phyloP scores from a whole-genome alignment of 163 green algal species.

The Volvox carteri region DNA sequence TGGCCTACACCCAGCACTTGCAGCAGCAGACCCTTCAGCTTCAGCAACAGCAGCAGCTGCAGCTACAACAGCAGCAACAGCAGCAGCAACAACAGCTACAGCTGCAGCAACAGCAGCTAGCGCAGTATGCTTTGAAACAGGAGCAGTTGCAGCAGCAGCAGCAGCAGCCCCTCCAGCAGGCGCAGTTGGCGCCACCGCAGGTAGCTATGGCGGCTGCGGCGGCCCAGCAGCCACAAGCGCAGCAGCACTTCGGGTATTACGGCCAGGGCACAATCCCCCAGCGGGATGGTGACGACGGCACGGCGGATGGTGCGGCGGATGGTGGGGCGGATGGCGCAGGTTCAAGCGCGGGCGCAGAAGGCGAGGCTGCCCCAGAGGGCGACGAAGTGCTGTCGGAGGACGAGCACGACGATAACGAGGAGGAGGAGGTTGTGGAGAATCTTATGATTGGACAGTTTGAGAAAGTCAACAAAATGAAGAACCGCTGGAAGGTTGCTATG shows the following conservation, averaged over 20 bases:
- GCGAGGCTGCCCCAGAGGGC: conserved; percentile 48
- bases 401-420: conserved; percentile 59
- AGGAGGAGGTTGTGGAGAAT: conserved; percentile 65
- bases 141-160: conserved; percentile 20
- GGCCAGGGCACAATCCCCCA: conserved; percentile 39
- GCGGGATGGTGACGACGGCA: conserved; percentile 32
- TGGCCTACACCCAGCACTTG: conserved; percentile 14
- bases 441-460: conserved; percentile 69
- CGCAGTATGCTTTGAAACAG: conserved; percentile 34
- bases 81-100: conserved; percentile 41
- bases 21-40: conserved; percentile 35
- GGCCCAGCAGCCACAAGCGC: conserved; percentile 17
- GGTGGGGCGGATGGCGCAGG: conserved; percentile 9
- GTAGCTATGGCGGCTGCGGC: not conserved
- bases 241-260: conserved; percentile 39
- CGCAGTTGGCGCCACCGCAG: not conserved
- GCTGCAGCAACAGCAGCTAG: conserved; percentile 33
- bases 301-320: too few species aligned
- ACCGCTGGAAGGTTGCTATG: conserved; percentile 68
- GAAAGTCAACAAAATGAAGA: conserved; percentile 67
- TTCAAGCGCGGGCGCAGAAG: not conserved
- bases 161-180: conserved; percentile 23
- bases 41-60: conserved; percentile 29
- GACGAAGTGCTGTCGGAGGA: conserved; percentile 66
- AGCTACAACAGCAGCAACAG: conserved; percentile 42